Evolutionary conservation across 139 green algal genomes (phyloP).

Genomic region (Coccomyxa sp.): DNA sequence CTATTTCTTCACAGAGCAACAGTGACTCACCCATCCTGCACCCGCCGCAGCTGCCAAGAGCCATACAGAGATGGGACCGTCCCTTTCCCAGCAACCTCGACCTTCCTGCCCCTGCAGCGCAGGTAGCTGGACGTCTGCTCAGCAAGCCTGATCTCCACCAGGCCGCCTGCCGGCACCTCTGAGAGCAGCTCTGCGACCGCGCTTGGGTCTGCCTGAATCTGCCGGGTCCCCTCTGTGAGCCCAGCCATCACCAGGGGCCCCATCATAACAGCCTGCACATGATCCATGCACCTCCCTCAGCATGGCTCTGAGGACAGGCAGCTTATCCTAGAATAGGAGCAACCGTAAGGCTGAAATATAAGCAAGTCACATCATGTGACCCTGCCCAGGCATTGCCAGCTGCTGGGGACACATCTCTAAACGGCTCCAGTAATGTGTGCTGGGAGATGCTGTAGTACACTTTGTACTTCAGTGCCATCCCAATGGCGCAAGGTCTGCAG

Average conservation of each 20-base stretch:
- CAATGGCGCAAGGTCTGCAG: too few species aligned
- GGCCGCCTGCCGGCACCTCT: not conserved
- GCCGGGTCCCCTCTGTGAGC: conserved; percentile 18
- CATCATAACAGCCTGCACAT: conserved; percentile 24
- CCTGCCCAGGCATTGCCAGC: too few species aligned
- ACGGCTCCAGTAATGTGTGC: not conserved
- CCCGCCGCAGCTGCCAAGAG: not conserved
- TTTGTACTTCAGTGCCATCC: not conserved
- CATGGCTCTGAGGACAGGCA: too few species aligned
- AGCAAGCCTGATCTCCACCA: not conserved
- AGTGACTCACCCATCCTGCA: not conserved
- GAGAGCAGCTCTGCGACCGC: not conserved
- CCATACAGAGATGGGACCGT: not conserved
- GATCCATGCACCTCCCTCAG: not conserved
- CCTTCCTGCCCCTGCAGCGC: not conserved
- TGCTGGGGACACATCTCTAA: not conserved
- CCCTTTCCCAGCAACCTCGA: not conserved
- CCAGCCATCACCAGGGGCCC: conserved; percentile 39
- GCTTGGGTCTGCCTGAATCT: conserved; percentile 14
- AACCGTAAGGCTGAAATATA: too few species aligned
- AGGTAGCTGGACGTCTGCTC: not conserved
- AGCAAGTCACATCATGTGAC: too few species aligned
- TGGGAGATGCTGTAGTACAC: not conserved
- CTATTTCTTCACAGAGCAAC: not conserved
- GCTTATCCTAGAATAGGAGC: too few species aligned